phyloP scores from a whole-genome alignment of 129 eudicot species.

The Chrysanthemum seticuspe region DNA sequence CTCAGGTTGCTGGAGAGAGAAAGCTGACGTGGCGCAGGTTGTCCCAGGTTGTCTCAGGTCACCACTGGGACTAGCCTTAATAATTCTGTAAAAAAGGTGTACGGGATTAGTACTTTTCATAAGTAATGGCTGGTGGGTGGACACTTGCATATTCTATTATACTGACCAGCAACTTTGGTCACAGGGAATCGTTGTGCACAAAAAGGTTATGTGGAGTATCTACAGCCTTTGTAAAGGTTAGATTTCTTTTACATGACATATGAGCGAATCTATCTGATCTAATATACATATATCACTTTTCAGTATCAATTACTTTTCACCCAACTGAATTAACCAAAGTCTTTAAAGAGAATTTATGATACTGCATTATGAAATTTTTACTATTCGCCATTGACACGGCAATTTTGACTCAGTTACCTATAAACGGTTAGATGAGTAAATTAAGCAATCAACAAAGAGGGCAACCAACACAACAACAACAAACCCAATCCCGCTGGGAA shows the following conservation, averaged over 20 bases:
- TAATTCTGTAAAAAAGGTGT: background rate
- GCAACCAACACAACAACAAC: no score
- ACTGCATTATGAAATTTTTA: no score
- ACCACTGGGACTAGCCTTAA: no score
- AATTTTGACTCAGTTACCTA: no score
- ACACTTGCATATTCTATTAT: constrained; percentile 15
- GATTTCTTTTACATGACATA: background rate
- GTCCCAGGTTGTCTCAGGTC: no score
- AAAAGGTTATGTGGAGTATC: constrained; percentile 6
- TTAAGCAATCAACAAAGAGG: no score
- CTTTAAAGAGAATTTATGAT: no score
- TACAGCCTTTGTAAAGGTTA: background rate
- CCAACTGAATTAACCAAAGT: no score
- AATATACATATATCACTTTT: background rate
- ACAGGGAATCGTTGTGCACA: constrained; percentile 1
- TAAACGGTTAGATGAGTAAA: no score
- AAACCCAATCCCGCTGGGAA: no score
- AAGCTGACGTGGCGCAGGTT: no score
- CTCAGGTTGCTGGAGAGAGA: no score
- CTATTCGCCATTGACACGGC: background rate
- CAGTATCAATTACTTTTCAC: background rate
- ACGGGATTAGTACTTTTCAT: constrained; percentile 27
- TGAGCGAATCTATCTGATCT: background rate
- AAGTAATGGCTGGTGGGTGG: constrained; percentile 11
- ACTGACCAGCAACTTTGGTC: background rate